A percentile compares a stretch with the other conserved stretches of the same genome.
These are phyloP conservation scores for Durotheca rogersii DNA, from an alignment of 495 filamentous ascomycete species.

Conservation along the genomic window DNA sequence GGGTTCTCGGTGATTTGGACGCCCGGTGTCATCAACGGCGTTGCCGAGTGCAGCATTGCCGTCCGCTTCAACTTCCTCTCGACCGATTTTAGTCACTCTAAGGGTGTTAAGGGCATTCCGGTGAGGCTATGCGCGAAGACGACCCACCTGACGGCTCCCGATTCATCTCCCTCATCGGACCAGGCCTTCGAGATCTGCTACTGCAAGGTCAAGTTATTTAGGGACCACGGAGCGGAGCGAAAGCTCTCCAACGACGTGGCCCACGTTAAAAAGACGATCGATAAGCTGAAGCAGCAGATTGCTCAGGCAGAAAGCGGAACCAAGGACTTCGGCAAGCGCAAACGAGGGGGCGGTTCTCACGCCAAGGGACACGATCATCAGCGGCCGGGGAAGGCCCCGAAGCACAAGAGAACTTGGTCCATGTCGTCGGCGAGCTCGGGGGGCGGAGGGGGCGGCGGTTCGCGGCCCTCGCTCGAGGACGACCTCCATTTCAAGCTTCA, in stretches of 20 bases:
- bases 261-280: conserved; percentile 90
- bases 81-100: conserved; percentile 97
- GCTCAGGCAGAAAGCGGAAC: conserved; percentile 83
- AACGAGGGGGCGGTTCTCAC: conserved; percentile 63
- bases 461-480: conserved; percentile 72
- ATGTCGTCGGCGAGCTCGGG: conserved; percentile 83
- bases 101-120: conserved; percentile 94
- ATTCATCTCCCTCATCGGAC: conserved; percentile 42
- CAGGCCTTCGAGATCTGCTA: conserved; percentile 72
- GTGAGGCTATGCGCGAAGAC: conserved; percentile 92
- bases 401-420: conserved; percentile 95
- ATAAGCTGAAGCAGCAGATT: conserved; percentile 91
- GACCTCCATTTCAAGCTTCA: conserved; percentile 84
- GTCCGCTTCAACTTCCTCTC: conserved; percentile 98
- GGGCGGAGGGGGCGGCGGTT: conserved; percentile 40
- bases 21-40: conserved; percentile 58
- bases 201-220: conserved; percentile 95
- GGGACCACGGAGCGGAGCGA: conserved; percentile 93
- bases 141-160: conserved; percentile 55
- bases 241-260: conserved; percentile 93
- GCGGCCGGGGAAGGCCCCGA: conserved; percentile 72
- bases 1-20: conserved; percentile 91
- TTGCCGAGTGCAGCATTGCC: conserved; percentile 73
- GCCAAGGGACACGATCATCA: conserved; percentile 51
- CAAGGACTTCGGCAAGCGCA: conserved; percentile 85